Evolutionary conservation across 495 filamentous ascomycete species (phyloP), one percentile per base, ranked within the genome.

Genomic region (Xylaria nigripes): DNA sequence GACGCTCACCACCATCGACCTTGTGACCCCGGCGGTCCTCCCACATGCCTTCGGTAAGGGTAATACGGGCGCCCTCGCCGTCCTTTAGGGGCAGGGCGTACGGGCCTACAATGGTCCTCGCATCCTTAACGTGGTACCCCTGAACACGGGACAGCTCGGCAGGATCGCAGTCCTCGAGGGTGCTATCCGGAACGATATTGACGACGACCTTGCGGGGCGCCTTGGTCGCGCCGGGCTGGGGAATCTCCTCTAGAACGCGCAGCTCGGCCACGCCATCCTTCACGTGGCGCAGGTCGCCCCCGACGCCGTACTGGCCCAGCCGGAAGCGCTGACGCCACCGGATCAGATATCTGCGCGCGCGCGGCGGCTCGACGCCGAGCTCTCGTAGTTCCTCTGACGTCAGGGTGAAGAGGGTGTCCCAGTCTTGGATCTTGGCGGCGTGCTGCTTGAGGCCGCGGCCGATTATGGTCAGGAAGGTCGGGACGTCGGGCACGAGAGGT

Each of bases 1-100:
- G 81, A 67, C 93, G 81, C 73, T 98, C 93, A 76, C 93, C 93
- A 62, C 93, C 93, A 76, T 98, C 93, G 56, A 96, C 81, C 81
- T 97, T 98, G 43, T 81, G 80, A 36, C 93, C 93, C 52, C 86
- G 77, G 63, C 70, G 76, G 60, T 87, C 75, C 72, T 94, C 90
- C 90, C 91, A 96, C 77, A 95, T 83, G 3, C 87, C 87, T 62
- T 95, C 90, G 57, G 86, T 82, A 6, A 86, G 79, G 50, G 73
- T 74, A 45, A 96, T 73, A 30, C 74, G 73, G 2, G 83, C 85
- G 30, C 80, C 81, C 38, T 72, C 73, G 0, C 81, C 84, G 7
- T 81, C 80, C 74, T 86, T 86, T 10, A 89, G 59, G 0, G 78
- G 78, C 55, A 71, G 71, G 10, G 88, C 75, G 61, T 82, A 84